Evolutionary conservation across 2,329 filamentous ascomycete species (phyloP).

Genomic region (Penicillium sp.): DNA sequence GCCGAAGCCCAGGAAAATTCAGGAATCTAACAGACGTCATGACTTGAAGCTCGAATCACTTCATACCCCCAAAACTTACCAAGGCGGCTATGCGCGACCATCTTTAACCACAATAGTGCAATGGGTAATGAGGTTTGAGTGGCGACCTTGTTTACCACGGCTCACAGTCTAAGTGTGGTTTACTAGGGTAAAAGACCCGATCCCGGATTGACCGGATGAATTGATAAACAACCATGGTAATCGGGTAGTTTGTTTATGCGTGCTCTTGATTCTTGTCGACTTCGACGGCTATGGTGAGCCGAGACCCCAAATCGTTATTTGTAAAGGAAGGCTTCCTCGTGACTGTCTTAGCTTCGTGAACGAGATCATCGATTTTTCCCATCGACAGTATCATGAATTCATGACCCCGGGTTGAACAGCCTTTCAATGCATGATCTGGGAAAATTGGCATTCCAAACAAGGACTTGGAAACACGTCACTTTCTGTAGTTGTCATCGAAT

Average conservation of each 20-base stretch:
- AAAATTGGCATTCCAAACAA: background rate
- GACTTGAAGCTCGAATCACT: background rate
- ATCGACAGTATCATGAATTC: background rate
- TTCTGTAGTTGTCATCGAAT: background rate
- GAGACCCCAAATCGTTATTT: background rate
- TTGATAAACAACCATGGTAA: background rate
- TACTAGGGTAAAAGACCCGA: background rate
- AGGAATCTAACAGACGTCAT: background rate
- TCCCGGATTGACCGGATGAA: background rate
- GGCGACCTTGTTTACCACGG: background rate
- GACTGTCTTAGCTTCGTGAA: background rate
- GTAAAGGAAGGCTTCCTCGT: background rate
- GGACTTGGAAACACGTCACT: background rate
- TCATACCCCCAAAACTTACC: background rate
- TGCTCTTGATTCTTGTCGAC: background rate
- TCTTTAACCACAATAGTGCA: background rate
- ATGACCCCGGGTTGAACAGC: background rate
- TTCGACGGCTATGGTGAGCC: background rate
- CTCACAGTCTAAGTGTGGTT: background rate
- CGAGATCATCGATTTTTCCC: background rate
- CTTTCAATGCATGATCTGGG: background rate
- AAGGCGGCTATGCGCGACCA: background rate
- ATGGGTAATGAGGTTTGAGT: background rate
- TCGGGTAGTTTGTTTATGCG: background rate
- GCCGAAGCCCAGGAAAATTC: background rate